These are phyloP conservation scores for Apophysomyces elegans DNA, from an alignment of 371 early-diverging fungal genomes.

Conservation along the genomic window DNA sequence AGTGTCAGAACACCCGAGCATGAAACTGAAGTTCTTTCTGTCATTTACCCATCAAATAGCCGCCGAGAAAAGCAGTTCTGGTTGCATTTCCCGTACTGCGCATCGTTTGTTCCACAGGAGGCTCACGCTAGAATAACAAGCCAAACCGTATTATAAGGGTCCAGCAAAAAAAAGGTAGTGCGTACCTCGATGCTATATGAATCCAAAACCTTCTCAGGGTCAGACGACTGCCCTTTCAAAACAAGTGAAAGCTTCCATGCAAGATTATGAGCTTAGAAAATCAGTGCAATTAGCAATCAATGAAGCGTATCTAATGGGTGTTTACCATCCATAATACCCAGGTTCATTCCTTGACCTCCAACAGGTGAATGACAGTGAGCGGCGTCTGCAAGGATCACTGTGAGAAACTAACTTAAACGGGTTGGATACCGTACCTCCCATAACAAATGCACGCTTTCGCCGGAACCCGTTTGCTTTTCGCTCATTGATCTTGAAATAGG, in stretches of 20 bases:
- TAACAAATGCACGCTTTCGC: slow-evolving; percentile 34
- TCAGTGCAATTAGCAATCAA: not conserved
- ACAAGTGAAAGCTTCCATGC: slow-evolving; percentile 51
- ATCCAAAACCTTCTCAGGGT: slow-evolving; percentile 39
- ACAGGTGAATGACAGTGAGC: slow-evolving; percentile 49
- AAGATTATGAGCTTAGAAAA: slow-evolving; percentile 40
- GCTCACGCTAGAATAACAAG: not conserved
- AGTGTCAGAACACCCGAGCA: too few relatives aligned
- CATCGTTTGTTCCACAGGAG: not conserved
- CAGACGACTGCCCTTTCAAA: slow-evolving; percentile 22
- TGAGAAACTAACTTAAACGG: not conserved
- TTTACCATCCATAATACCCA: slow-evolving; percentile 48
- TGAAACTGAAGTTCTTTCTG: not conserved
- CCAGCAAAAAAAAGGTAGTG: not conserved
- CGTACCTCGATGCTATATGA: slow-evolving; percentile 39
- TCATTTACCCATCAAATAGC: not conserved
- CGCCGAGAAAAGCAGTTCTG: not conserved
- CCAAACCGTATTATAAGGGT: not conserved
- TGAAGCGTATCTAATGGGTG: not conserved
- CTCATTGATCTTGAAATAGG: slow-evolving; percentile 45
- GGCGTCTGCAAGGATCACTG: slow-evolving; percentile 28
- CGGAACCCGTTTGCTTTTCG: slow-evolving; percentile 47
- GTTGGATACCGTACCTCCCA: slow-evolving; percentile 38
- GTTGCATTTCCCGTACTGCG: not conserved
- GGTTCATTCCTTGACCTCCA: slow-evolving; percentile 46